These are phyloP conservation scores for Larix kaempferi DNA, from an alignment of 75 land plant genomes.

Conservation along the genomic window DNA sequence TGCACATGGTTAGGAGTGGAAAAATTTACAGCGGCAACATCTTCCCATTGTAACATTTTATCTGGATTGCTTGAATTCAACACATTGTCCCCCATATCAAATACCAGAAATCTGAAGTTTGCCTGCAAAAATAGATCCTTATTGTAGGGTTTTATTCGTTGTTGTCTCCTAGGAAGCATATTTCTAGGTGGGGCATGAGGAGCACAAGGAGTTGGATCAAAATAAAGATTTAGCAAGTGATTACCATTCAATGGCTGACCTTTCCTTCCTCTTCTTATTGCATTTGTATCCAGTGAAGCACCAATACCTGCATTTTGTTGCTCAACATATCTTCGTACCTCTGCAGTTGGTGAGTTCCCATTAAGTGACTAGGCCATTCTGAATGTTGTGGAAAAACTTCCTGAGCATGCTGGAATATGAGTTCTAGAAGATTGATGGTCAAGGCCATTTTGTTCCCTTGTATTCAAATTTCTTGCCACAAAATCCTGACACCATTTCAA, in stretches of 20 bases:
- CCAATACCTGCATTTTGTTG: constrained; percentile 13
- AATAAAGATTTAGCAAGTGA: constrained; percentile 85
- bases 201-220: constrained; percentile 57
- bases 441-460: background rate
- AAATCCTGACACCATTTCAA: constrained; percentile 1
- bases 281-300: constrained; percentile 10
- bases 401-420: background rate
- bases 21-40: constrained; percentile 76
- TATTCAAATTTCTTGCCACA: background rate
- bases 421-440: background rate
- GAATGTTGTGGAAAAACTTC: background rate
- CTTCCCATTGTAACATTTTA: constrained; percentile 94
- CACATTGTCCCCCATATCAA: constrained; percentile 60
- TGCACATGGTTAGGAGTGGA: constrained; percentile 64
- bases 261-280: constrained; percentile 33
- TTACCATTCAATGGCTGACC: constrained; percentile 69
- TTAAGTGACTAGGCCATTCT: background rate
- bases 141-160: constrained; percentile 72
- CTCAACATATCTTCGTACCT: constrained; percentile 2
- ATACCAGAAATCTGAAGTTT: constrained; percentile 88
- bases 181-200: constrained; percentile 34
- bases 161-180: constrained; percentile 43
- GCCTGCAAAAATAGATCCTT: constrained; percentile 96
- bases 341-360: constrained; percentile 12
- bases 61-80: constrained; percentile 83